Evolutionary conservation across 2,329 filamentous ascomycete species (phyloP), one percentile per base, ranked within the genome.

Genomic region (Nigrospora sphaerica): DNA sequence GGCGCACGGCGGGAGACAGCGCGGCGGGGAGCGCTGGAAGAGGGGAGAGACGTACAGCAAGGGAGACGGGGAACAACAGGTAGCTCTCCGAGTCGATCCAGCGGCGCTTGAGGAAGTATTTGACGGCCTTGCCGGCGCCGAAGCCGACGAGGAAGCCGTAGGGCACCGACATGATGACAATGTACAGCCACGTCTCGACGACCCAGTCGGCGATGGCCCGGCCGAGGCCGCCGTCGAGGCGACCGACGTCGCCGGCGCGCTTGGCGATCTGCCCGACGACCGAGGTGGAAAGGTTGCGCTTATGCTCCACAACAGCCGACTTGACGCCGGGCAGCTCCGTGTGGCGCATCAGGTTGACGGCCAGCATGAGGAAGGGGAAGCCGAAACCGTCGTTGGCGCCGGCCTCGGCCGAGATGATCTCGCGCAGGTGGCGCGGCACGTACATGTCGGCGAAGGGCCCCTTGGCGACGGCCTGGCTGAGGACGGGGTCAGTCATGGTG

Each of bases 311-410:
- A 9, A 2, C 23, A 9, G 23, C 23, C 23, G 23, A 28, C 23
- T 7, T 10, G 23, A 28, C 23, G 23, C 23, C 42, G 14, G 42
- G 42, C 19, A 44, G 33, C 42, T 44, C 42, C 17, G 42, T 44
- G 10, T 81, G 73, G 1, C 77, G 73, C 45, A 82, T 72, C 9
- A 82, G 66, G 36, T 77, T 77, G 1, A 74, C 71, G 0, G 78
- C 77, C 2, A 83, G 66, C 64, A 81, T 72, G 5, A 83, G 65
- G 45, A 83, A 82, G 0, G 79, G 79, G 40, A 81, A 83, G 0
- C 75, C 79, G 36, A 83, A 79, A 0, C 80, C 79, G 51, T 83
- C 80, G 50, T 83, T 83, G 3, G 74, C 73, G 7, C 80, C 80
- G 4, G 77, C 78, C 51, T 83, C 80, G 1, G 78, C 71, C 0